Evolutionary conservation across 2,329 filamentous ascomycete species (phyloP), one percentile per base, ranked within the genome.

Genomic region (Teratosphaeriaceae sp.): DNA sequence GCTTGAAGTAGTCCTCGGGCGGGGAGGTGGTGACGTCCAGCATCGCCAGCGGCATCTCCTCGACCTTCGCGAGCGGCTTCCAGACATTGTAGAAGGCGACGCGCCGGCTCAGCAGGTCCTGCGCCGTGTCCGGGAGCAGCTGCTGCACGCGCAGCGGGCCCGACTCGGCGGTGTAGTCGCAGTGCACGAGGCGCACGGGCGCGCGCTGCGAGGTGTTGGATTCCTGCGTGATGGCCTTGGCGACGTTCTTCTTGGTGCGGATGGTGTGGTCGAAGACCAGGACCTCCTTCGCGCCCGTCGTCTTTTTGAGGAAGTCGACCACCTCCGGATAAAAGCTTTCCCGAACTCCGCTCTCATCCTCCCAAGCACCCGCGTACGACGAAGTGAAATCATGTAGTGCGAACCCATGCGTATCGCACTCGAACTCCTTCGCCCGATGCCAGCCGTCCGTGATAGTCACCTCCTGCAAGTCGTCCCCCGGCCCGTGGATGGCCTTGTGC

Each of bases 241-340:
- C 44, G 23, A 55, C 56, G 30, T 65, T 60, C 3, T 52, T 47
- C 23, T 60, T 55, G 1, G 66, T 65, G 20, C 71, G 67, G 48
- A 74, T 71, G 3, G 69, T 73, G 47, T 74, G 71, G 53, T 73
- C 71, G 54, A 74, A 74, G 42, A 74, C 70, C 38, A 72, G 61
- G 23, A 73, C 59, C 3, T 63, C 59, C 19, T 62, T 65, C 7
- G 68, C 70, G 13, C 70, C 69, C 3, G 65, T 62, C 20, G 65
- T 66, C 42, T 65, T 61, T 44, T 72, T 71, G 12, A 73, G 47
- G 42, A 73, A 63, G 16, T 68, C 61, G 22, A 73, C 70, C 13
- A 70, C 63, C 47, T 73, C 68, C 0, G 69, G 65, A 41, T 73
- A 74, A 46, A 73, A 73, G 3, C 64, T 53, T 1, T 50, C 46